These are phyloP conservation scores for Adenanthera pavonina DNA, from an alignment of 306 rosid species.

Conservation along the genomic window DNA sequence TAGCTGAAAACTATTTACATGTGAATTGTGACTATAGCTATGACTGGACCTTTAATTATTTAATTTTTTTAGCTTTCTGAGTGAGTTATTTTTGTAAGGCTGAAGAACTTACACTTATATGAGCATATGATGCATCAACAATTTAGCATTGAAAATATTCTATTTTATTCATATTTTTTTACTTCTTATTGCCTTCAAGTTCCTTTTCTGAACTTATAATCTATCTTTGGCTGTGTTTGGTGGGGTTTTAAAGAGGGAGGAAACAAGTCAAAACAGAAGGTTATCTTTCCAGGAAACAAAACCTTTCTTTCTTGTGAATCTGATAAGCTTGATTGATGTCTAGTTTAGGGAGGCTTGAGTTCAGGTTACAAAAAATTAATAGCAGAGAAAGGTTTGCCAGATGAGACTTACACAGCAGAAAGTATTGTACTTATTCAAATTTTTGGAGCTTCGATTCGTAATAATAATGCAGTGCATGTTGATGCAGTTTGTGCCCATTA, in stretches of 20 bases:
- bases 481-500: constrained; percentile 70
- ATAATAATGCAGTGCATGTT: constrained; percentile 88
- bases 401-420: constrained; percentile 82
- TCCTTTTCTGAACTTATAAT: background rate
- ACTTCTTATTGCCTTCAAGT: constrained; percentile 1
- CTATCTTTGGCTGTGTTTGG: background rate
- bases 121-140: background rate
- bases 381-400: constrained; percentile 73
- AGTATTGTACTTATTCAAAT: constrained; percentile 75
- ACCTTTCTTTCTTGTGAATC: constrained; percentile 15
- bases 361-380: constrained; percentile 76
- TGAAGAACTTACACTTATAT: background rate
- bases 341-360: constrained; percentile 91
- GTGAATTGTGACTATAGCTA: background rate
- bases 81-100: constrained; percentile 10
- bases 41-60: background rate
- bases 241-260: background rate
- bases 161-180: background rate
- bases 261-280: background rate
- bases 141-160: background rate
- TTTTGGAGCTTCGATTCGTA: constrained; percentile 82
- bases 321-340: constrained; percentile 36
- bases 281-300: background rate
- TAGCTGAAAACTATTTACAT: constrained; percentile 24
- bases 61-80: background rate